A percentile compares a stretch with the other conserved stretches of the same genome.
These are phyloP conservation scores for Diaporthe sp. DNA, from an alignment of 2,329 filamentous ascomycete species.

Conservation along the genomic window DNA sequence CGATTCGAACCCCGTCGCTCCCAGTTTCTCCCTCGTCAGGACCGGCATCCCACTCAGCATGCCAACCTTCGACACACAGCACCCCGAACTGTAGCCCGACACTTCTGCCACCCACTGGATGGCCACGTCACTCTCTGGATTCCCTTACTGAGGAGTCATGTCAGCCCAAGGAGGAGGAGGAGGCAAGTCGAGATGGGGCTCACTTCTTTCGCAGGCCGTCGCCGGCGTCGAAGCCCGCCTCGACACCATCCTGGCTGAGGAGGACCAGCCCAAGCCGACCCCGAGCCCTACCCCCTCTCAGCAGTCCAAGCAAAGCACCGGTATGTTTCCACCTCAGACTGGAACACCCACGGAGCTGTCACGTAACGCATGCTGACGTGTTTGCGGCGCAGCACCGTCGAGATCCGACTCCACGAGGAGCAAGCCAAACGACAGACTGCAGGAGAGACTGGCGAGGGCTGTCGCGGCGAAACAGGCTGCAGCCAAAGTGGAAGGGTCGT, in stretches of 20 bases:
- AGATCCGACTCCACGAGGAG: conserved; percentile 72
- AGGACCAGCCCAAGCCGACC: conserved; percentile 64
- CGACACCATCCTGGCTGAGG: conserved; percentile 90
- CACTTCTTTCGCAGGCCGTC: conserved; percentile 89
- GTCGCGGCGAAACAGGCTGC: conserved; percentile 78
- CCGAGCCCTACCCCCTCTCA: conserved; percentile 49
- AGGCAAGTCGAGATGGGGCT: conserved; percentile 78
- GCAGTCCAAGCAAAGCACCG: conserved; percentile 51
- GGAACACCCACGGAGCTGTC: neutral
- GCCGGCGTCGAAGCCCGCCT: conserved; percentile 94
- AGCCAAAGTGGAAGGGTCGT: conserved; percentile 60
- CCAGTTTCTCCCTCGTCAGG: conserved; percentile 37
- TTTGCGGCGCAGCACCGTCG: conserved; percentile 60
- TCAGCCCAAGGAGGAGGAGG: conserved; percentile 59
- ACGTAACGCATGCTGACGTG: conserved; percentile 32
- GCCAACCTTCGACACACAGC: conserved; percentile 33
- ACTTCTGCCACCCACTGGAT: conserved; percentile 36
- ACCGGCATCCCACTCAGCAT: conserved; percentile 37
- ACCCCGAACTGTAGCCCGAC: conserved; percentile 21
- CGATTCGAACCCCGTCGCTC: conserved; percentile 29
- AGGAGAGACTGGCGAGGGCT: conserved; percentile 90
- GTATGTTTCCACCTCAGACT: conserved; percentile 42
- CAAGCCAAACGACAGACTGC: conserved; percentile 83
- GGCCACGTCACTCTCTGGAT: conserved; percentile 41
- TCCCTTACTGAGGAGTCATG: conserved; percentile 54